Evolutionary conservation across 805 yeast species (phyloP).

Genomic region (Candida nitratophila): DNA sequence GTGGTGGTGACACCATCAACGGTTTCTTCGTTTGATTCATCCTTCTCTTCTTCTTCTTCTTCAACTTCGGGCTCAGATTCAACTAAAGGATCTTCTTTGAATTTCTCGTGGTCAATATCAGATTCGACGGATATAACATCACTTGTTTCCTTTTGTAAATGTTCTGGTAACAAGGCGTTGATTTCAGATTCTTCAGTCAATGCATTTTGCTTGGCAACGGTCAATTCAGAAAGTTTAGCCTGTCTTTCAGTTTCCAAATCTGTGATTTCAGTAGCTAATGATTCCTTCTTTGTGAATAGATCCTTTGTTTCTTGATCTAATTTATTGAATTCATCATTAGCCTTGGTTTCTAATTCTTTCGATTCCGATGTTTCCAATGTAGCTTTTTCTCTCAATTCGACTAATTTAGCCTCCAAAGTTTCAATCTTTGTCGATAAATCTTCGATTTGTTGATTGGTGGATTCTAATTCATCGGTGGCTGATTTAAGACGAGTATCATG

Average conservation of each 20-base stretch:
- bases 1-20: not conserved
- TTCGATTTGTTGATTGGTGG: slow-evolving; percentile 36
- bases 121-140: slow-evolving; percentile 20
- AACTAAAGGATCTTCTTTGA: slow-evolving; percentile 18
- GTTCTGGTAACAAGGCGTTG: slow-evolving; percentile 45
- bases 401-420: slow-evolving; percentile 32
- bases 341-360: slow-evolving; percentile 15
- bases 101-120: slow-evolving; percentile 21
- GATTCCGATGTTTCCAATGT: slow-evolving; percentile 21
- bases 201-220: slow-evolving; percentile 30
- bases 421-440: slow-evolving; percentile 32
- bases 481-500: slow-evolving; percentile 38
- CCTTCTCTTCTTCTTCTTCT: slow-evolving; percentile 26
- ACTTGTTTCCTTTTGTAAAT: slow-evolving; percentile 32
- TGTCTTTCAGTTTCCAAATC: slow-evolving; percentile 35
- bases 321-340: slow-evolving; percentile 22
- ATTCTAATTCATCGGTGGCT: slow-evolving; percentile 33
- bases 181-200: slow-evolving; percentile 37
- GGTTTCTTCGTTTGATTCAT: slow-evolving; percentile 22
- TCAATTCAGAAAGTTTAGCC: slow-evolving; percentile 27
- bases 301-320: slow-evolving; percentile 21
- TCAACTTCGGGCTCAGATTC: slow-evolving; percentile 15
- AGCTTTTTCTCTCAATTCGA: slow-evolving; percentile 20
- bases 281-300: slow-evolving; percentile 23
- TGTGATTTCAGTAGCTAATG: slow-evolving; percentile 35